Evolutionary conservation across 1,139 yeast genomes (phyloP).

Genomic region (Pichia inconspicua): DNA sequence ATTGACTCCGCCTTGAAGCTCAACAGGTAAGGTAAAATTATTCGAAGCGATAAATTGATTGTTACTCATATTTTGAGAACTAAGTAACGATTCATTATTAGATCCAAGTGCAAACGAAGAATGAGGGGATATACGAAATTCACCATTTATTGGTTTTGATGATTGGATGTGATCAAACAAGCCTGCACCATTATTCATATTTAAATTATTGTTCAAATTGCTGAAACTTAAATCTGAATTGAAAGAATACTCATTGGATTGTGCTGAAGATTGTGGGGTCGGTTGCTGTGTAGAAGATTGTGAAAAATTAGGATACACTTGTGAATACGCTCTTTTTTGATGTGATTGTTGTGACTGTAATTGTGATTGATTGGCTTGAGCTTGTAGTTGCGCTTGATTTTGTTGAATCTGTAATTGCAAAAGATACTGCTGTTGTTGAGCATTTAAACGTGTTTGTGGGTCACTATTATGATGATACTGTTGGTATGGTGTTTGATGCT

Average conservation of each 20-base stretch:
- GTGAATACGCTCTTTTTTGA: background rate
- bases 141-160: constrained; percentile 12
- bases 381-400: constrained; percentile 1
- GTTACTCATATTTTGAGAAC: background rate
- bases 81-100: constrained; percentile 21
- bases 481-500: constrained; percentile 9
- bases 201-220: background rate
- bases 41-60: background rate
- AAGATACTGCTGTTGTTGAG: background rate
- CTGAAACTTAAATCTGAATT: background rate
- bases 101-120: constrained; percentile 23
- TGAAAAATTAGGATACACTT: background rate
- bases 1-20: constrained; percentile 58
- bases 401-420: constrained; percentile 1
- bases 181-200: constrained; percentile 7
- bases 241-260: background rate
- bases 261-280: background rate
- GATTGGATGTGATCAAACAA: constrained; percentile 10
- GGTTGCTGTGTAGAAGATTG: background rate
- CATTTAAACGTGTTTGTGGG: constrained; percentile 7
- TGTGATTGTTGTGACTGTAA: constrained; percentile 1
- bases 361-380: constrained; percentile 1
- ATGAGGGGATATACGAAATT: constrained; percentile 20
- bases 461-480: constrained; percentile 9
- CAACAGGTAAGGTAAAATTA: constrained; percentile 45